Evolutionary conservation across 208 protist genomes (phyloP).

Genomic region (Crithidia sp.): DNA sequence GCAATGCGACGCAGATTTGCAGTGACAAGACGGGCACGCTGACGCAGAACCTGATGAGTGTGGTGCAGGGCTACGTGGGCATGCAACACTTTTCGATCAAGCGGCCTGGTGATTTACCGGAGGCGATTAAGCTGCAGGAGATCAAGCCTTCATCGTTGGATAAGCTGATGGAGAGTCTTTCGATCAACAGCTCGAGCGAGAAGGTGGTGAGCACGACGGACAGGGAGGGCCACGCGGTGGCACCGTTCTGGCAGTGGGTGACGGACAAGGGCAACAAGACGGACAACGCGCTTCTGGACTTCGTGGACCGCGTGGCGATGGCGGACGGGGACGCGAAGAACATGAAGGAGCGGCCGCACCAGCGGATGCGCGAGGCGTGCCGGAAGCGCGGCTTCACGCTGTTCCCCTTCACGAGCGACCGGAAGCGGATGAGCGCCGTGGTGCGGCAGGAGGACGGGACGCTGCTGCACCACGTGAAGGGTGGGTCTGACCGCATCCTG

Average conservation of each 20-base stretch:
- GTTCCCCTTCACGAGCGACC: conserved; percentile 88
- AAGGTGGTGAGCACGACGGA: conserved; percentile 52
- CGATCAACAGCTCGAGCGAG: conserved; percentile 84
- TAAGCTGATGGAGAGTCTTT: conserved; percentile 24
- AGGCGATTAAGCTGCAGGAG: conserved; percentile 1
- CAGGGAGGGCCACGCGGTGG: conserved; percentile 40
- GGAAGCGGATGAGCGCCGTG: conserved; percentile 88
- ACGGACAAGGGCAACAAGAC: conserved; percentile 88
- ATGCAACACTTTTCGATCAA: conserved; percentile 2
- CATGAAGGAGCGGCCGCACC: conserved; percentile 54
- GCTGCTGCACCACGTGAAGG: conserved; percentile 87
- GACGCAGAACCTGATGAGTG: conserved; percentile 96
- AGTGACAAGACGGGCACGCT: conserved; percentile 99
- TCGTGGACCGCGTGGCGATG: conserved; percentile 61
- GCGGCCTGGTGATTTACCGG: conserved; percentile 2
- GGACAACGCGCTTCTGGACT: conserved; percentile 85
- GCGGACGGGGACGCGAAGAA: conserved; percentile 30
- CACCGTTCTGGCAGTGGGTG: conserved; percentile 67
- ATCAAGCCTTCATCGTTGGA: conserved; percentile 13
- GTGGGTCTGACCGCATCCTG: conserved; percentile 92
- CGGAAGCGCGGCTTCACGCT: conserved; percentile 58
- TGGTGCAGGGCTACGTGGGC: conserved; percentile 3
- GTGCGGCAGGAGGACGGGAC: conserved; percentile 45
- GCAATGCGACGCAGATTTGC: conserved; percentile 97
- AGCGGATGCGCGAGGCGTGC: conserved; percentile 49